Conservation (phyloP, 192 early-diverging fungal genomes). For the Linnemannia zychae region DNA sequence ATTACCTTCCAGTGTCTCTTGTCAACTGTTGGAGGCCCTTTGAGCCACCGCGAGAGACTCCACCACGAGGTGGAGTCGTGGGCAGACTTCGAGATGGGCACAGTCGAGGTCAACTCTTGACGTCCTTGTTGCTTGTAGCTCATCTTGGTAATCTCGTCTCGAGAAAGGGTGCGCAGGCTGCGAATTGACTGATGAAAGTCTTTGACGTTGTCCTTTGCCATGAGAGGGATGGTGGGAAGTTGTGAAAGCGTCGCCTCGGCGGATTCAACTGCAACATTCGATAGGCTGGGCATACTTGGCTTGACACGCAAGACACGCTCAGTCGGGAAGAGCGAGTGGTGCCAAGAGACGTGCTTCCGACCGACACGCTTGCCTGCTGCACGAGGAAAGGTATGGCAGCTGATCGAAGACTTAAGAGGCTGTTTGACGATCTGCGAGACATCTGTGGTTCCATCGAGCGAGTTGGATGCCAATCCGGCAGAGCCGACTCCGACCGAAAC, state of each 20-base stretch:
- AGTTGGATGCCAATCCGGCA: not conserved
- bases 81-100: constrained; percentile 45
- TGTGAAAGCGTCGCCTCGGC: constrained; percentile 30
- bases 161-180: constrained; percentile 38
- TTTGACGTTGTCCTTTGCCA: constrained; percentile 41
- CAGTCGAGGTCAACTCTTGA: constrained; percentile 30
- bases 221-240: constrained; percentile 34
- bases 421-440: not conserved
- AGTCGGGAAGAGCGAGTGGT: constrained; percentile 50
- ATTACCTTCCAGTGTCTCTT: constrained; percentile 55
- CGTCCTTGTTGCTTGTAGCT: constrained; percentile 56
- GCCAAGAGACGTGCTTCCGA: constrained; percentile 51
- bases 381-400: constrained; percentile 48
- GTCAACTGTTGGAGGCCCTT: constrained; percentile 27
- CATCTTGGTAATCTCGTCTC: constrained; percentile 53
- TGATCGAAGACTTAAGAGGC: constrained; percentile 43
- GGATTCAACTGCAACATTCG: constrained; percentile 30
- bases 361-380: constrained; percentile 31
- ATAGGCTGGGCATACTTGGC: constrained; percentile 50
- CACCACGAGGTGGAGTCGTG: constrained; percentile 40
- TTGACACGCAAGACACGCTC: constrained; percentile 41
- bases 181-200: constrained; percentile 49
- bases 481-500: not conserved
- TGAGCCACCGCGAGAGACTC: constrained; percentile 43
- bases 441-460: constrained; percentile 9